Evolutionary conservation across 2,329 filamentous ascomycete species (phyloP).

Genomic region (Alternaria sp.): DNA sequence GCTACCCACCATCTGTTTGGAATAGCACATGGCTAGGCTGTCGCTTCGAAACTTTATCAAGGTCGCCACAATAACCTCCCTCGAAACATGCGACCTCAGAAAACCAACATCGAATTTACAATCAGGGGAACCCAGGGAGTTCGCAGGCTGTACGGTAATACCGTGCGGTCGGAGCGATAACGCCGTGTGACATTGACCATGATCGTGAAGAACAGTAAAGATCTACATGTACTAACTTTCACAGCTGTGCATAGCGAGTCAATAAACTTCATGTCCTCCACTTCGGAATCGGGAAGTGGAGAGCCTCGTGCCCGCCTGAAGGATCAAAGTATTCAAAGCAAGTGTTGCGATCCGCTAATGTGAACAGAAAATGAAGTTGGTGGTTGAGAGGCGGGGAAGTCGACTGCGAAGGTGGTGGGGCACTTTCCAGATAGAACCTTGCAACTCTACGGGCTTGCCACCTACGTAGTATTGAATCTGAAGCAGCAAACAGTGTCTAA

Average conservation of each 20-base stretch:
- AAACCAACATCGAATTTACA: background rate
- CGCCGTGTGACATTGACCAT: slow-evolving; percentile 19
- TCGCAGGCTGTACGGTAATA: background rate
- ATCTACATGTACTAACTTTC: background rate
- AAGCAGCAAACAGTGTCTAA: background rate
- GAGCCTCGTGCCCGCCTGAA: background rate
- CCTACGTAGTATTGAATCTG: background rate
- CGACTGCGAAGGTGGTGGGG: background rate
- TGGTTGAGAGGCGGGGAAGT: background rate
- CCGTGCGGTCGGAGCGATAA: slow-evolving; percentile 18
- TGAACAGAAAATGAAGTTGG: background rate
- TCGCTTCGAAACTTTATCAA: background rate
- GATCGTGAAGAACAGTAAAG: background rate
- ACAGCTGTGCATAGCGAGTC: background rate
- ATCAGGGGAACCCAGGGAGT: background rate
- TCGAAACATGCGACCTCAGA: background rate
- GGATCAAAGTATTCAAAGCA: background rate
- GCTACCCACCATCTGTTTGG: background rate
- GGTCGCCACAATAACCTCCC: background rate
- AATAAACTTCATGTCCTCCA: background rate
- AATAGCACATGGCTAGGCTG: background rate
- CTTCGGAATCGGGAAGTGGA: background rate
- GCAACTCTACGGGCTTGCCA: background rate
- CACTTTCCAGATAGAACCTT: background rate
- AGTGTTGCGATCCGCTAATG: background rate